These are phyloP conservation scores for Volvariella surrecta DNA, from an alignment of 1,284 basidiomycete genomes.

Conservation along the genomic window DNA sequence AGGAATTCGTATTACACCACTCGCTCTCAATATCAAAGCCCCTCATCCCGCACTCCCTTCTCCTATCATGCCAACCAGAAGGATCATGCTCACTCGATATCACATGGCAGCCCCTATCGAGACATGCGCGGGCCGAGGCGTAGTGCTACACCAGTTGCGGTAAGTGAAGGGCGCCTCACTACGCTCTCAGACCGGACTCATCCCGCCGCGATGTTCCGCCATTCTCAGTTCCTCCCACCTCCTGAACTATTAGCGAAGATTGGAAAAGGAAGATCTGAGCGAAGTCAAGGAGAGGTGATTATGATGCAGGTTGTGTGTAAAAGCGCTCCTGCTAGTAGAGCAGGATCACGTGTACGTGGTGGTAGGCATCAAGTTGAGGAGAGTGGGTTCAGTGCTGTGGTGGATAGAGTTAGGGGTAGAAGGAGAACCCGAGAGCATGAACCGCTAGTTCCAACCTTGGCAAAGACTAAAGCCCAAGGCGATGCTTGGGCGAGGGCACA, in stretches of 20 bases:
- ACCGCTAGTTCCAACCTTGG: constrained; percentile 21
- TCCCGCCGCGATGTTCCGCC: neutral
- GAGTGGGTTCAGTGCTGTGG: constrained; percentile 11
- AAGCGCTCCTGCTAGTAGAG: constrained; percentile 49
- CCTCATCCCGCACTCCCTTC: constrained; percentile 1
- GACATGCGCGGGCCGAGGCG: constrained; percentile 10
- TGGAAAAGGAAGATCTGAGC: constrained; percentile 27
- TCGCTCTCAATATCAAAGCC: constrained; percentile 7
- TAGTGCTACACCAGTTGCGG: neutral
- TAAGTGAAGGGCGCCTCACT: neutral
- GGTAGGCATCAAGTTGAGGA: constrained; percentile 8
- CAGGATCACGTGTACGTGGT: constrained; percentile 29
- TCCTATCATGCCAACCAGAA: constrained; percentile 12
- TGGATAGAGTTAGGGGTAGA: constrained; percentile 3
- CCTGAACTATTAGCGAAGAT: constrained; percentile 33
- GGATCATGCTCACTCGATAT: constrained; percentile 20
- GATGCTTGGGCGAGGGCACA: constrained; percentile 18
- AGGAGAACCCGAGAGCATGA: constrained; percentile 8
- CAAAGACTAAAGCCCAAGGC: constrained; percentile 22
- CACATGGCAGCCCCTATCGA: constrained; percentile 18
- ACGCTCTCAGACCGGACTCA: constrained; percentile 22
- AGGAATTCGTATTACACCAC: too few species aligned
- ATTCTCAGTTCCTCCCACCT: constrained; percentile 16
- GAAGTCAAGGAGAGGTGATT: constrained; percentile 37
- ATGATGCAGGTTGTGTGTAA: constrained; percentile 50